Evolutionary conservation across 1,139 yeast genomes (phyloP), one percentile per base, ranked within the genome.

Genomic region (Debaryomyces robertsiae): DNA sequence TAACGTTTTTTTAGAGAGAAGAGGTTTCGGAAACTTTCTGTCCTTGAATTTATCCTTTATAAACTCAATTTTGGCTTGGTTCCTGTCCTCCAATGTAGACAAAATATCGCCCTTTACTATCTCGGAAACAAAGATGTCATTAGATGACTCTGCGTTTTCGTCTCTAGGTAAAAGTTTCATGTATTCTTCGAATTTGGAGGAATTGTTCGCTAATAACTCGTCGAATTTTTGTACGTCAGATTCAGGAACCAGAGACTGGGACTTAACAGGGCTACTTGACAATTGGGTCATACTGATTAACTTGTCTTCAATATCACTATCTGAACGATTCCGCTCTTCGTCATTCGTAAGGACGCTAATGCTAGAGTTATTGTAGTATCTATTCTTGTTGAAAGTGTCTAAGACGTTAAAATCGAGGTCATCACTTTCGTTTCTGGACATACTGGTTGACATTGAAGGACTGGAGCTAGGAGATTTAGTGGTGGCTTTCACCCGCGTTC

Each of bases 1-100:
- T 11, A 72, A 48, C 22, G 40, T 47, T 19, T 44, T 44, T 36
- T 61, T 61, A 10, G 68, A 60, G n/a, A 25, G 40, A n/a, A 57
- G 54, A 1, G 66, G 60, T 6, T 46, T 39, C 0, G 75, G 73
- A 9, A 69, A 54, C 2, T 46, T 36, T 17, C 43, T 43, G 9
- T 46, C 33, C 24, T 51, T 47, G 46, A 54, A 68, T 44, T 61
- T 61, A 7, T 45, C 47, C 27, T 48, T 47, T 4, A 58, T 45
- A 1, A 40, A 39, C 4, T 45, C 50, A 10, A 51, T 47, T 30
- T 53, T 50, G 9, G 49, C 45, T 4, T 43, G 43, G 17, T 52
- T 52, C 15, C 47, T 44, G 13, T 49, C 47, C 19, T 51, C 48
- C 23, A 52, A 30, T 14, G 45, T 41, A 6, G 44, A 35, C 13